phyloP scores from a whole-genome alignment of 306 rosid species.

The Vachellia collinsii region DNA sequence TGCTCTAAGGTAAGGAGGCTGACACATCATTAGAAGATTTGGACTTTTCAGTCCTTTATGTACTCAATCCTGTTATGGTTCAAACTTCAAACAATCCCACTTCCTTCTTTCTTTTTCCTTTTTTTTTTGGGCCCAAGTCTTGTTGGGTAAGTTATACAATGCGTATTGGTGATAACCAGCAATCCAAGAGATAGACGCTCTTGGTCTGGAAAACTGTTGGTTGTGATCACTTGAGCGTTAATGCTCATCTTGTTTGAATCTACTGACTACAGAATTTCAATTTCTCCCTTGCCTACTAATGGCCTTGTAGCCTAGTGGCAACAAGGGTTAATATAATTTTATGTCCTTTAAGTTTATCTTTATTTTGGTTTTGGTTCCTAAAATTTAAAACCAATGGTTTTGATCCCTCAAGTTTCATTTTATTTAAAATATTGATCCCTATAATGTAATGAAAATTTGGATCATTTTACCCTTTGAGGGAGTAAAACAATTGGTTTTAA shows the following conservation, averaged over 20 bases:
- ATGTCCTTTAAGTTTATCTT: too few species aligned
- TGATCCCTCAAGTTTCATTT: too few species aligned
- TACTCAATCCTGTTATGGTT: constrained; percentile 3
- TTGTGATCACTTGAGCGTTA: background rate
- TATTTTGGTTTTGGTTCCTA: too few species aligned
- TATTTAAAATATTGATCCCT: too few species aligned
- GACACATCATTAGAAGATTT: constrained; percentile 4
- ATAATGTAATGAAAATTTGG: too few species aligned
- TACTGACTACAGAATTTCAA: constrained; percentile 8
- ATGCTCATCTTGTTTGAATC: constrained; percentile 19
- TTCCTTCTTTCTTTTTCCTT: too few species aligned
- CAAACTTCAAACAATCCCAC: constrained; percentile 26
- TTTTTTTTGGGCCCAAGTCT: background rate
- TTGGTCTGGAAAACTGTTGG: background rate
- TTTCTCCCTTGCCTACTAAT: background rate
- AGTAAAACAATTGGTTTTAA: too few species aligned
- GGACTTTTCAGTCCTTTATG: constrained; percentile 22
- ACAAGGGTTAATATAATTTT: too few species aligned
- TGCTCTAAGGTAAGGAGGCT: constrained; percentile 19
- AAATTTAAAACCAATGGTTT: too few species aligned
- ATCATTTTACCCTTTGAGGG: too few species aligned
- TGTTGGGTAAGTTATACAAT: constrained; percentile 32
- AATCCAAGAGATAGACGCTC: background rate
- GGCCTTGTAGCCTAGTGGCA: too few species aligned
- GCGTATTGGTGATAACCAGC: constrained; percentile 12